Base-by-base conservation (phyloP, 306 rosid species). In the Chamaecrista fasciculata region DNA sequence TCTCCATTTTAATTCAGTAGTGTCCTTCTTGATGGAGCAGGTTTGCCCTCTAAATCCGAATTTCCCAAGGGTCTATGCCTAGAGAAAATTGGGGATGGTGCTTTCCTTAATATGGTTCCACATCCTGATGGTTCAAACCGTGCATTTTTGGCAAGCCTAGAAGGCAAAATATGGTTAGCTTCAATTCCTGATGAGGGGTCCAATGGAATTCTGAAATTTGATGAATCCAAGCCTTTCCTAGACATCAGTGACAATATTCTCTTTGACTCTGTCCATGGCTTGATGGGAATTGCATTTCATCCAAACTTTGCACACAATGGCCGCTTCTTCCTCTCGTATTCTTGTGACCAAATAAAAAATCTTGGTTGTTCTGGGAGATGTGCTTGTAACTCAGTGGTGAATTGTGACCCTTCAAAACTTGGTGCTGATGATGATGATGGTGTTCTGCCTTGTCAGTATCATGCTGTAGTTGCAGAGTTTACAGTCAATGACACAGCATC, bases 71-170 rank as follows among this genome's bases (percentile, higher is more conserved):
- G 81, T 43, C 62, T 78, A 42, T 80, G 85, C 69, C 66, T 84
- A 26, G 83, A 84, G 81, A 84, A 81, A 73, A 64, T 84, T 57
- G 79, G 72, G 4, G 59, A 81, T 46, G 83, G 79, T 6, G 37
- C 72, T 67, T 81, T 71, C 64, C 37, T 84, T 40, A 65, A 47
- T 44, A 79, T 84, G 80, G 73, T 56, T 51, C 79, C 83, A 16
- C 85, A 84, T 68, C 88, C 85, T 9, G 80, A 84, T 72, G 82
- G 82, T 28, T 81, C 84, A 0, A 65, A 78, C 69, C 66, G 76
- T 4, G 72, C 76, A n/a, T 84, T 81, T 62, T 51, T 76, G 7
- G 62, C 76, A 5, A 70, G 40, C 59, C 20, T 59, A 48, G 57
- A 69, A 53, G 80, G 83, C 19, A 78, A 78, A 66, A 57, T 81